Conservation (phyloP, 78 protist species). For the Paratrimastix pyriformis region DNA sequence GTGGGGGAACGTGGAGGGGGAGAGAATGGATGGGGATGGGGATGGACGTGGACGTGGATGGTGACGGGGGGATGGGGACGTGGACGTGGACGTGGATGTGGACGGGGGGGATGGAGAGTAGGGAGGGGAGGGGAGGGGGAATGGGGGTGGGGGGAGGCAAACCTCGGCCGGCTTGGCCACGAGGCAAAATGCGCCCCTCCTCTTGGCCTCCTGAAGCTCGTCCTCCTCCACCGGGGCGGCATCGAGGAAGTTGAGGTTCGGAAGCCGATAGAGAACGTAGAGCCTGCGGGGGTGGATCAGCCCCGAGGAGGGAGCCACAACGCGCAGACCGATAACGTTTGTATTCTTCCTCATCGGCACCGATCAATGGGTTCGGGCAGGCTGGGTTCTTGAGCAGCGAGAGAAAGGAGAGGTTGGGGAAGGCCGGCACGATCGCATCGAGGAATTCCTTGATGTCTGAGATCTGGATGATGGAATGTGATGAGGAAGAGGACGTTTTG, state of each 20-base stretch:
- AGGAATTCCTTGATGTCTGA: not conserved
- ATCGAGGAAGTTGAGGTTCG: slow-evolving; percentile 22
- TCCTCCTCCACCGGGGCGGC: slow-evolving; percentile 2
- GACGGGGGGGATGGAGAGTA: too few relatives aligned
- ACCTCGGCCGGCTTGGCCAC: not conserved
- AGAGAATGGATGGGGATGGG: too few relatives aligned
- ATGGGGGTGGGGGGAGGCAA: too few relatives aligned
- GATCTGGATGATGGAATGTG: too few relatives aligned
- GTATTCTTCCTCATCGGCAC: slow-evolving; percentile 32
- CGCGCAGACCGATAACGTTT: slow-evolving; percentile 14
- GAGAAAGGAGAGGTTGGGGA: slow-evolving; percentile 17
- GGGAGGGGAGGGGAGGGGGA: too few relatives aligned
- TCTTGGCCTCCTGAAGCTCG: slow-evolving; percentile 22
- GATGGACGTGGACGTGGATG: too few relatives aligned
- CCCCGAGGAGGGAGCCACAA: not conserved
- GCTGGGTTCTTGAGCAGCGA: slow-evolving; percentile 33
- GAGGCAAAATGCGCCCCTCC: slow-evolving; percentile 15
- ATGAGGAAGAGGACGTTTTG: too few relatives aligned
- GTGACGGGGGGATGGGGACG: too few relatives aligned
- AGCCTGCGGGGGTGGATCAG: not conserved
- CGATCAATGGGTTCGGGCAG: slow-evolving; percentile 28
- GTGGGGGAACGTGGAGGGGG: too few relatives aligned
- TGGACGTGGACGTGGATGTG: too few relatives aligned
- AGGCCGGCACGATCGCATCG: not conserved
- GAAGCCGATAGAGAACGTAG: slow-evolving; percentile 12